Evolutionary conservation across 768 basidiomycete genomes (phyloP).

Genomic region (Termitomyces titanicus): DNA sequence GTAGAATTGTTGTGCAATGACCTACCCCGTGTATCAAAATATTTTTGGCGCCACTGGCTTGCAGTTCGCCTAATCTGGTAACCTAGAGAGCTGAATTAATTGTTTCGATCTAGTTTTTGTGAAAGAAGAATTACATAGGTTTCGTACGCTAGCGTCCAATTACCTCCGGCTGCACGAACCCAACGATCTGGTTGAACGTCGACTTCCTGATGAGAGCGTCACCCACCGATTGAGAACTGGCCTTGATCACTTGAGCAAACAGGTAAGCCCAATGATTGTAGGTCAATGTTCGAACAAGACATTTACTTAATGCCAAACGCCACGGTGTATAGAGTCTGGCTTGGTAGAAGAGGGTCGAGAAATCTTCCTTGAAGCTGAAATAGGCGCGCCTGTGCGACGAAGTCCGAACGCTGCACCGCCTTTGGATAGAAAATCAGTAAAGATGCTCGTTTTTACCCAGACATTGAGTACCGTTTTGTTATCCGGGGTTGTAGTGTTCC

Average conservation of each 20-base stretch:
- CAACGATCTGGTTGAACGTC: background rate
- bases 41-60: slow-evolving; percentile 25
- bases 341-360: slow-evolving; percentile 24
- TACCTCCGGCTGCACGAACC: background rate
- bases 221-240: slow-evolving; percentile 1
- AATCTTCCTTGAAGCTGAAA: slow-evolving; percentile 26
- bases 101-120: background rate
- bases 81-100: slow-evolving; percentile 11
- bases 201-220: background rate
- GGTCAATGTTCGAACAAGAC: background rate
- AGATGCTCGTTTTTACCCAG: background rate
- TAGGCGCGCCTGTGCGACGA: slow-evolving; percentile 22
- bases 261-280: background rate
- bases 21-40: slow-evolving; percentile 27
- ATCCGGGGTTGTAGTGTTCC: slow-evolving; percentile 26
- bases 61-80: slow-evolving; percentile 24
- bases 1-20: background rate
- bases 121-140: background rate
- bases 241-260: background rate
- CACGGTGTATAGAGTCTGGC: slow-evolving; percentile 25
- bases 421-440: background rate
- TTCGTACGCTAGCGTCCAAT: background rate
- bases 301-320: slow-evolving; percentile 30
- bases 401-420: slow-evolving; percentile 24
- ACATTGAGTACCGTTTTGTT: slow-evolving; percentile 19